These are phyloP conservation scores for Candida maesae DNA, from an alignment of 805 yeast species.

Conservation along the genomic window DNA sequence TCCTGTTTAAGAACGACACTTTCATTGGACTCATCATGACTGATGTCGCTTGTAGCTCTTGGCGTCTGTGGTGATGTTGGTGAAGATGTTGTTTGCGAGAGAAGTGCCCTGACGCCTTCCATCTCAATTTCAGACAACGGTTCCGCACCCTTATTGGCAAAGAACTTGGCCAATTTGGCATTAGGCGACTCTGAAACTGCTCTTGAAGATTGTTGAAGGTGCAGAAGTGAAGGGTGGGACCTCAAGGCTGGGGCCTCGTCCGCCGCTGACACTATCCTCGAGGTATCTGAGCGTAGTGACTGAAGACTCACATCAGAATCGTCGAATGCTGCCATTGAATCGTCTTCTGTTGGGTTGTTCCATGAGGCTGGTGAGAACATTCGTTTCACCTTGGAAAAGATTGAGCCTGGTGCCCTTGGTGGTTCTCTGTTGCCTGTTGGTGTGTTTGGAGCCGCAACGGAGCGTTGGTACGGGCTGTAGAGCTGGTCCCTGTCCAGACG, in stretches of 20 bases:
- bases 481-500: constrained; percentile 14
- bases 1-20: constrained; percentile 13
- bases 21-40: constrained; percentile 10
- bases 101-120: constrained; percentile 73
- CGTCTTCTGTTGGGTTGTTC: constrained; percentile 8
- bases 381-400: constrained; percentile 24
- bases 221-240: constrained; percentile 5
- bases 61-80: constrained; percentile 19
- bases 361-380: constrained; percentile 25
- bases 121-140: constrained; percentile 72
- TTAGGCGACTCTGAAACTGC: constrained; percentile 40
- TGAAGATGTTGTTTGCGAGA: constrained; percentile 37
- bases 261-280: constrained; percentile 13
- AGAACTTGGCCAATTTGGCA: constrained; percentile 63
- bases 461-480: constrained; percentile 20
- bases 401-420: constrained; percentile 24
- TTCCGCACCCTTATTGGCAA: constrained; percentile 67
- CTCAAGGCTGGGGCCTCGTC: constrained; percentile 18
- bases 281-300: constrained; percentile 5
- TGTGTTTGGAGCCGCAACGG: neutral
- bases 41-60: neutral
- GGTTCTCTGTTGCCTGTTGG: constrained; percentile 42
- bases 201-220: constrained; percentile 1
- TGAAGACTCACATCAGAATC: constrained; percentile 13
- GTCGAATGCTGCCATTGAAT: constrained; percentile 8